A percentile compares a stretch with the other conserved stretches of the same genome.
These are phyloP conservation scores for Globisporangium splendens DNA, from an alignment of 352 stramenopile genomes.

Conservation along the genomic window DNA sequence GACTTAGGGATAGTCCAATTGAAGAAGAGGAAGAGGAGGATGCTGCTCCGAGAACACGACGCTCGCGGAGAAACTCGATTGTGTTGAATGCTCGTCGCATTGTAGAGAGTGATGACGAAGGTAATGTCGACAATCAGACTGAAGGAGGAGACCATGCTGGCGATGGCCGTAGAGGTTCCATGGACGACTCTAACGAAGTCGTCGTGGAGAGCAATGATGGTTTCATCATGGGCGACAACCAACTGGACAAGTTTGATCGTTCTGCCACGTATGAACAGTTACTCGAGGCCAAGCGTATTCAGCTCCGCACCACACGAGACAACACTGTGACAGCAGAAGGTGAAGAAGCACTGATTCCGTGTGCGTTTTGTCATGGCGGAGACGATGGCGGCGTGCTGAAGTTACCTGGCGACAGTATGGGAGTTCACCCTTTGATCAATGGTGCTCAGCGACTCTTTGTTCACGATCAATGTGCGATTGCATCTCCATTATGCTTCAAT, in stretches of 20 bases:
- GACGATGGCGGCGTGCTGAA: conserved; percentile 70
- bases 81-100: neutral
- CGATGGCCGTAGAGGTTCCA: conserved; percentile 8
- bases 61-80: conserved; percentile 8
- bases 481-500: conserved; percentile 81
- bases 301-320: conserved; percentile 22
- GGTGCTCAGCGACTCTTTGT: conserved; percentile 75
- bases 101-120: conserved; percentile 15
- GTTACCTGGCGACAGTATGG: conserved; percentile 75
- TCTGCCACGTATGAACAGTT: conserved; percentile 61
- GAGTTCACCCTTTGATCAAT: conserved; percentile 63
- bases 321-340: conserved; percentile 23
- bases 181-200: conserved; percentile 35
- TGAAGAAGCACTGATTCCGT: conserved; percentile 57
- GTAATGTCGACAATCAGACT: conserved; percentile 2
- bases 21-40: conserved; percentile 11
- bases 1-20: conserved; percentile 15
- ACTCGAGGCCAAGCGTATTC: conserved; percentile 46
- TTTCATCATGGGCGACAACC: conserved; percentile 79
- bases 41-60: conserved; percentile 8
- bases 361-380: conserved; percentile 74
- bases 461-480: conserved; percentile 84
- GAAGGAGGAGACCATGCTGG: conserved; percentile 9
- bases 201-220: conserved; percentile 82
- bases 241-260: conserved; percentile 76